Base-by-base conservation (phyloP, 352 stramenopile genomes). In the Phytopythium ostracodes region DNA sequence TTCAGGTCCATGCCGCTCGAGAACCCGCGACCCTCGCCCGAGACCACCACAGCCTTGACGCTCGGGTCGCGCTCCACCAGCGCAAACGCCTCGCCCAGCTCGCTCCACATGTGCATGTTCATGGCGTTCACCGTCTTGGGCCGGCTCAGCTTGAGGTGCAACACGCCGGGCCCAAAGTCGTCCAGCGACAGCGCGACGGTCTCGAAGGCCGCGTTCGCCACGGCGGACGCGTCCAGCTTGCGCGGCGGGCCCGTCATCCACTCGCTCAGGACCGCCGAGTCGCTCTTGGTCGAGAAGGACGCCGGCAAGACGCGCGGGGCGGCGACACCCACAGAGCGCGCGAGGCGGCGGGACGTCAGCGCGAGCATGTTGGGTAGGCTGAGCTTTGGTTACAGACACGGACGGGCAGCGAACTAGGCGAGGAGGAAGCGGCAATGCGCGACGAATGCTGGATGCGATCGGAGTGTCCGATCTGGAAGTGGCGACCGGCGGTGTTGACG, bases 61-160 rank as follows among this genome's bases (percentile, higher is more conserved):
- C 70, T 85, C 64, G 75, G 64, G 38, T 92, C 81, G 11, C 67
- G 29, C 57, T 94, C 79, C 29, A 96, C 71, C 46, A 75, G 63
- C 33, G 87, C 69, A 40, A 96, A 97, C 18, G 79, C 75, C 46
- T 81, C 61, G 20, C 75, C 74, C 46, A 96, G 58, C 24, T 97
- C 89, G 33, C 79, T 66, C 89, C 89, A 97, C 80, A 96, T 92
- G 61, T 88, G 82, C 82, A 97, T 92, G 70, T 94, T 91, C 74
- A 97, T 91, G 33, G 88, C 84, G 50, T 97, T 97, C 49, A 93
- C 66, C 51, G 87, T 78, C 63, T 87, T 89, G 6, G 90, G 89
- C 12, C 89, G 87, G 46, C 93, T 77, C 29, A 97, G 75, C 59
- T 88, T 81, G 51, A 97, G 62, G 68, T 92, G 78, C 22, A 92